phyloP scores from a whole-genome alignment of 257 asterid genomes.

The Apocynum venetum region DNA sequence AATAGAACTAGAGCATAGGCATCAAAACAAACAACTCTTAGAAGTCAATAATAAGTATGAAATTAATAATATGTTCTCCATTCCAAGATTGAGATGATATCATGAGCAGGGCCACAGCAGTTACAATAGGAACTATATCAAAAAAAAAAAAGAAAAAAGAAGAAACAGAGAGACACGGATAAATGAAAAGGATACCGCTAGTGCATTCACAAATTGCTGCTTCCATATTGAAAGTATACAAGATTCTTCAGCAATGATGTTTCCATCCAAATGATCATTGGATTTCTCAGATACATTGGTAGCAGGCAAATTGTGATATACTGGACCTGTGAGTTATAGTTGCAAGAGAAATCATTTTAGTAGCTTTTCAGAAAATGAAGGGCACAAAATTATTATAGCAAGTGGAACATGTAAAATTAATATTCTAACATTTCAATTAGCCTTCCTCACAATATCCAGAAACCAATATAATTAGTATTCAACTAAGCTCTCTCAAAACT shows the following conservation, averaged over 20 bases:
- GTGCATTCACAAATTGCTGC: slow-evolving; percentile 67
- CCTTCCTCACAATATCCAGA: background rate
- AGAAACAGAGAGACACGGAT: background rate
- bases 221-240: slow-evolving; percentile 53
- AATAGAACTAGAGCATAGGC: background rate
- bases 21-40: background rate
- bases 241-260: slow-evolving; percentile 29
- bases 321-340: slow-evolving; percentile 29
- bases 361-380: background rate
- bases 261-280: slow-evolving; percentile 27
- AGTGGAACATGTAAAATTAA: background rate
- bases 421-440: background rate
- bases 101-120: background rate
- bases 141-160: background rate
- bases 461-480: background rate
- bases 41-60: background rate
- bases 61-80: background rate
- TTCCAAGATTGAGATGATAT: background rate
- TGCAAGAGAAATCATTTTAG: background rate
- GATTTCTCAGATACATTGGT: slow-evolving; percentile 38
- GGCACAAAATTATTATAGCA: background rate
- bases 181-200: slow-evolving; percentile 39
- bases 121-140: background rate
- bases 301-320: slow-evolving; percentile 37
- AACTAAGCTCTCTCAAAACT: background rate